Conservation (phyloP, 2,329 filamentous ascomycete genomes). For the Ophiocordyceps camponoti-floridani region DNA sequence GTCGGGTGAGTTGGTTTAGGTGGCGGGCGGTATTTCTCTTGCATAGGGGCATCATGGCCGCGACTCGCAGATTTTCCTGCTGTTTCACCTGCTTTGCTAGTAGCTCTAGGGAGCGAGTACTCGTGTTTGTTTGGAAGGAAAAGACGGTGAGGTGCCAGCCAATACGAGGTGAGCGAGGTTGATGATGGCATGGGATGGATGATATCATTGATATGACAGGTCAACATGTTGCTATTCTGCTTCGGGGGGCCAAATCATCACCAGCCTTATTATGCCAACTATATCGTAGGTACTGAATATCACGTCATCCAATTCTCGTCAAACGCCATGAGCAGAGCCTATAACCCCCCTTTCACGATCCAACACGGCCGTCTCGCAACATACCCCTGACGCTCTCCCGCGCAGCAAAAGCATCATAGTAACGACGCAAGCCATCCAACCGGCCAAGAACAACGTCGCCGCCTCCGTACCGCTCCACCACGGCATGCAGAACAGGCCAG, state of each 20-base stretch:
- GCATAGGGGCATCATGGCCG: neutral
- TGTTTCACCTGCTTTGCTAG: neutral
- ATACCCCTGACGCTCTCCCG: slow-evolving; percentile 8
- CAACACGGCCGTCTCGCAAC: slow-evolving; percentile 1
- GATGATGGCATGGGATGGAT: neutral
- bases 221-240: neutral
- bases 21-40: too few relatives aligned
- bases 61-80: neutral
- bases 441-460: slow-evolving; percentile 11
- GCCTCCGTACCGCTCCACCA: slow-evolving; percentile 16
- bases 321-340: too few relatives aligned
- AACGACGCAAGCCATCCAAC: slow-evolving; percentile 13
- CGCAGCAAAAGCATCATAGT: slow-evolving; percentile 15
- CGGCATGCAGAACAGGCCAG: slow-evolving; percentile 34
- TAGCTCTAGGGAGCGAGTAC: neutral
- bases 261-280: neutral
- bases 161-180: too few relatives aligned
- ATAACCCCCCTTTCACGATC: neutral
- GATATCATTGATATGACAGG: neutral
- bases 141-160: neutral
- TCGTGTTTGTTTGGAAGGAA: too few relatives aligned
- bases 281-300: too few relatives aligned
- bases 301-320: too few relatives aligned
- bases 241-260: neutral
- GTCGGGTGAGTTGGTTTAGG: neutral